Base-by-base conservation (phyloP, 208 protist species). In the Leishmania braziliensis region DNA sequence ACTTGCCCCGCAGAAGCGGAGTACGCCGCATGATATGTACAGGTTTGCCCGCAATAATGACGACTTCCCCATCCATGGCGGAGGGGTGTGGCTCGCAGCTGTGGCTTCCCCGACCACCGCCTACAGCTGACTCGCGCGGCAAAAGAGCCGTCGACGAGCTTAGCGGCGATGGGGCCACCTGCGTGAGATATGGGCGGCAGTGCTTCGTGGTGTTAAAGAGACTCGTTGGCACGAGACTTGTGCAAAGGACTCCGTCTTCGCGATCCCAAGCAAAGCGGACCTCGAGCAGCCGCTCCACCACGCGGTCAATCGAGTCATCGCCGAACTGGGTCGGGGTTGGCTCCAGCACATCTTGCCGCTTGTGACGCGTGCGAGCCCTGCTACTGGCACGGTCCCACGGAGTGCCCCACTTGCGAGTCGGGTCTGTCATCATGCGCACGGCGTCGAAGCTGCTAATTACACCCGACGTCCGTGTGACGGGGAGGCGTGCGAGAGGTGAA, bases 201-300 rank as follows among this genome's bases (percentile, higher is more conserved):
- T 97, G 94, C 66, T 83, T 89, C 16, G 87, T 88, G 66, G 86
- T 70, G 23, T 71, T 39, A 76, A 88, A 90, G 33, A 95, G 74
- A 12, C 86, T 88, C 33, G 75, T 73, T 23, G 94, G 92, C 36
- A 97, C 89, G 74, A 94, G 79, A 75, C 84, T 90, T 56, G 87
- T 82, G 33, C 88, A 87, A 26, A 94, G 56, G 23, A 97, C 78
- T 56, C 86, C 92, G 70, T 97, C 94, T 86, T 89, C 91, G 48
- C 84, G 85, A 84, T 97, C 94, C 93, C 94, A 97, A 70, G 89
- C 74, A 81, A 96, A 95, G 68, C 94, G 90, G n/a, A 95, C 66
- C 78, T 93, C 90, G 18, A 97, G 72, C 72, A 97, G 82, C 12
- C 89, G 81, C 75, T 89, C 79, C 63, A 97, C 78, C 12, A 86